Base-by-base conservation (phyloP, 257 asterid genomes). In the Capsicum chinense region DNA sequence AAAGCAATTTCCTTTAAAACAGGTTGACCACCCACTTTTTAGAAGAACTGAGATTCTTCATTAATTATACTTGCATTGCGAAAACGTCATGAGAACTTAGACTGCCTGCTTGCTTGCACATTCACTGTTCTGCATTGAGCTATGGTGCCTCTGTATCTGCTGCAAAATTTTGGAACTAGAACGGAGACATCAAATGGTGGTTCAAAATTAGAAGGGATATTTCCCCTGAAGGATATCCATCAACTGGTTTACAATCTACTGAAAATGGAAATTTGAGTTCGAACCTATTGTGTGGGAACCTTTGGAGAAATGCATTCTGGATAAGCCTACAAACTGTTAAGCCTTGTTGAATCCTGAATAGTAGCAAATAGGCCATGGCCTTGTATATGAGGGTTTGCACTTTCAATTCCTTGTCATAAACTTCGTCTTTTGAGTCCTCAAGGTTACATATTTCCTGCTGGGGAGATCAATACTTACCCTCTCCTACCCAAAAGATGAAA, bases 171-270 rank as follows among this genome's bases (percentile, higher is more conserved):
- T 3, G 54, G 26, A 69, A 69, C 19, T 39, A 16, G 78, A 39
- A 69, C 39, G 50, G 21, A 67, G 76, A 37, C 50, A 14, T 69
- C 54, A 69, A 0, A 6, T 16, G 8, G 54, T 69, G 54, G 78
- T 39, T 69, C 78, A 67, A 26, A 69, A 69, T 69, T 39, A 16
- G 16, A 39, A 69, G 54, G 78, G 78, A 39, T 69, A 69, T 69
- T 69, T 39, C 14, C 54, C 54, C 8, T 39, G 54, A 69, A 69
- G 14, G 54, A 69, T 69, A 69, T 16, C 52, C 52, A 8, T 69
- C 52, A 39, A 69, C 78, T 69, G 78, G 54, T 39, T 69, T 69
- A 37, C 26, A 39, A 69, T 13, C 33, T 68, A 68, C 54, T 37
- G 4, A 7, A 9, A 68, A 68, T 21, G 76, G 26, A 48, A 15